Evolutionary conservation across 2,329 filamentous ascomycete species (phyloP), one percentile per base, ranked within the genome.

Genomic region (Diaporthe vexans): DNA sequence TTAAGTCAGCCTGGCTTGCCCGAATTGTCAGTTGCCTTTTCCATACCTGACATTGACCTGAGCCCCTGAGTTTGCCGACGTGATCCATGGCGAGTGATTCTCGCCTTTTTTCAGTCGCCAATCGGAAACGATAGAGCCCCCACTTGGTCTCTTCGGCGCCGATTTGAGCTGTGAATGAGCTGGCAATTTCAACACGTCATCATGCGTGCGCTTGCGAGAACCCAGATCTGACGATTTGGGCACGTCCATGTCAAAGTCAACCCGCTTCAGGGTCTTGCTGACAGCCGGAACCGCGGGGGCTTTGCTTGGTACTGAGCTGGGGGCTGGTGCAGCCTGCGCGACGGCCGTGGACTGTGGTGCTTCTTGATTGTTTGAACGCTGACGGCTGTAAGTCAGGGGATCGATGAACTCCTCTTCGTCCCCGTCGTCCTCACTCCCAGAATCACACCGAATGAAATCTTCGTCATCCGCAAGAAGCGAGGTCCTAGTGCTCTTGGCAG

Each of bases 371-470:
- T 65, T 24, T 15, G 37, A n/a, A 21, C 43, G n/a, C 35, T 58
- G 69, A 37, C 69, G 69, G 17, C 58, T 74, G 61, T 76, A 74
- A 13, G 72, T 76, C 17, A 76, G 54, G 29, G 74, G 74, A 59
- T 76, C 72, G 56, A 76, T 70, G 24, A 76, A 76, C 43, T 74
- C 73, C 35, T 72, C 76, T 29, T 77, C 70, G 10, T 61, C 71
- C 52, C 78, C 78, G 8, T 83, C 79, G 1, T 85, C 85, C 54
- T 89, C 87, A 35, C 89, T 88, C 71, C 92, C 89, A 58, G 94
- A 87, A 77, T 92, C 93, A 75, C 96, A 94, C 0, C 96, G 97
- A 72, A 99, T 98, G 81, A 98, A 98, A 78, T 99, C 96, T 74
- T 94, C 93, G 29, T 88, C 87, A 61, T 92, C 89, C 1, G 88